Conservation (phyloP, 345 rosid species). For the Eucalyptus lansdowneana region DNA sequence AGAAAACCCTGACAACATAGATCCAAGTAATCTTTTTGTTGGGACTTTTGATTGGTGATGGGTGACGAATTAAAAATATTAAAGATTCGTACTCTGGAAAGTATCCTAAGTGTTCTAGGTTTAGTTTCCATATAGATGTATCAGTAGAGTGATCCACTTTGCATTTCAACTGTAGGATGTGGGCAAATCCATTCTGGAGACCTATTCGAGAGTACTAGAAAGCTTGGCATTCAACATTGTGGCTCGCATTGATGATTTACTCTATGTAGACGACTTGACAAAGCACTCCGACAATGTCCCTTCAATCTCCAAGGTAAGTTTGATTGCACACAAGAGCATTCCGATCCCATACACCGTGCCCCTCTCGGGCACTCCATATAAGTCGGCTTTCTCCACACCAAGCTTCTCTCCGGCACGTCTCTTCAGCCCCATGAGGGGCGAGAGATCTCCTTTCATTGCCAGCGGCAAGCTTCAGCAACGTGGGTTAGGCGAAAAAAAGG, state of each 20-base stretch:
- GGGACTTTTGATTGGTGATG: not conserved
- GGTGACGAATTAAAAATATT: not conserved
- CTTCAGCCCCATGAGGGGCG: conserved; percentile 37
- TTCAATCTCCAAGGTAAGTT: conserved; percentile 37
- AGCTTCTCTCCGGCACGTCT: conserved; percentile 53
- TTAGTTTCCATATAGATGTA: not conserved
- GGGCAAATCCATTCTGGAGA: conserved; percentile 89
- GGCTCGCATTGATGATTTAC: conserved; percentile 83
- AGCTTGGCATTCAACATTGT: conserved; percentile 87
- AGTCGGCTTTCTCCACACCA: conserved; percentile 56
- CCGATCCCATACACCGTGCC: conserved; percentile 33
- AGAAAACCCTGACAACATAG: not conserved
- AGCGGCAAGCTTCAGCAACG: conserved; percentile 37
- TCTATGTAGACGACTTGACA: conserved; percentile 76
- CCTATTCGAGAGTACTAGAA: conserved; percentile 89
- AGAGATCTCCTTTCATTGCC: conserved; percentile 34
- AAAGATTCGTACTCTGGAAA: not conserved
- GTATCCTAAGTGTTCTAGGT: not conserved
- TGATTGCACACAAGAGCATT: conserved; percentile 32
- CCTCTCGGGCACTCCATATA: conserved; percentile 38
- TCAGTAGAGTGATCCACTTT: not conserved
- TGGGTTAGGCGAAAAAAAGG: conserved; percentile 54
- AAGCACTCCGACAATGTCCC: conserved; percentile 59
- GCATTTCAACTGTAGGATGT: conserved; percentile 41
- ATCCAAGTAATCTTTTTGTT: not conserved